phyloP scores from a whole-genome alignment of 169 alveolate species.

The Cryptosporidium bovis region DNA sequence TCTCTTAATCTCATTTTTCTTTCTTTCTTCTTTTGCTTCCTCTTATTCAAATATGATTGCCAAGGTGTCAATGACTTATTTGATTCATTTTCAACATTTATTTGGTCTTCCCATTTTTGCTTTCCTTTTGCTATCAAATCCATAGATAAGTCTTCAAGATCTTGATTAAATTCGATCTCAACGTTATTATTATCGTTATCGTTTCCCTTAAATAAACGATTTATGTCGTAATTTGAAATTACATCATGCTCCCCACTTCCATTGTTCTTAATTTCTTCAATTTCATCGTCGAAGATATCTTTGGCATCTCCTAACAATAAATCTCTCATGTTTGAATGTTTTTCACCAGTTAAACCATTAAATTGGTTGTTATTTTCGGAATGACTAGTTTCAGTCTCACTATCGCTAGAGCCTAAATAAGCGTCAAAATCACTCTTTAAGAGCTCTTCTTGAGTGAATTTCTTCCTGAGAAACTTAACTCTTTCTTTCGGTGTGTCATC shows the following conservation, averaged over 20 bases:
- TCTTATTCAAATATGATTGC: slow-evolving; percentile 73
- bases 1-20: slow-evolving; percentile 50
- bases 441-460: slow-evolving; percentile 81
- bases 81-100: neutral
- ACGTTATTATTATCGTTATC: neutral
- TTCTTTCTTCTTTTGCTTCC: slow-evolving; percentile 71
- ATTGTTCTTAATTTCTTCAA: neutral
- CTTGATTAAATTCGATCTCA: slow-evolving; percentile 58
- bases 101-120: slow-evolving; percentile 59
- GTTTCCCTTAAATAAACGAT: slow-evolving; percentile 2
- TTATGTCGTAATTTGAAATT: slow-evolving; percentile 23
- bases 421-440: slow-evolving; percentile 82
- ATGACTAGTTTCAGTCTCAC: slow-evolving; percentile 25
- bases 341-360: neutral
- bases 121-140: slow-evolving; percentile 59
- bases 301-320: slow-evolving; percentile 48
- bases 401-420: slow-evolving; percentile 79
- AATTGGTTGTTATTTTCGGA: neutral
- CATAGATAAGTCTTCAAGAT: slow-evolving; percentile 58
- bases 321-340: slow-evolving; percentile 38
- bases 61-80: slow-evolving; percentile 58
- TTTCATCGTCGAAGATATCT: slow-evolving; percentile 29
- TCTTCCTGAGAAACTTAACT: slow-evolving; percentile 83
- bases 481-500: slow-evolving; percentile 93
- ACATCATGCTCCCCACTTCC: neutral